These are phyloP conservation scores for Acanthamoeba triangularis DNA, from an alignment of 208 protist genomes.

Conservation along the genomic window DNA sequence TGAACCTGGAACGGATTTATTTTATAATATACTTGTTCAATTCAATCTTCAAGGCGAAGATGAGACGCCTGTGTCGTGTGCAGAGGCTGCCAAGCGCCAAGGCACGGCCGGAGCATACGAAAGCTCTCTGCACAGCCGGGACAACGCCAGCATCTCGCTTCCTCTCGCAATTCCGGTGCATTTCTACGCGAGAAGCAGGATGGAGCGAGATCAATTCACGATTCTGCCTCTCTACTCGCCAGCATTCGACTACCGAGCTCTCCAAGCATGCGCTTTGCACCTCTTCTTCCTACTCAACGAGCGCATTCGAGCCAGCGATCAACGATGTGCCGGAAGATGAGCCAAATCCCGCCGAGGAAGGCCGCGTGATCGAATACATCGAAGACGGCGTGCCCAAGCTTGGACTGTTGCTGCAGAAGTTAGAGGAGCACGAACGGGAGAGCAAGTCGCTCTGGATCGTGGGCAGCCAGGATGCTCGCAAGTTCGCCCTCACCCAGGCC, in stretches of 20 bases:
- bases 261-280: background rate
- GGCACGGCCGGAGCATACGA: background rate
- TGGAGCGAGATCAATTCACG: background rate
- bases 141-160: background rate
- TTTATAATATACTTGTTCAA: background rate
- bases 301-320: background rate
- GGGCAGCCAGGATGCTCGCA: constrained; percentile 40
- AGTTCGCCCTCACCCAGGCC: constrained; percentile 59
- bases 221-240: background rate
- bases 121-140: background rate
- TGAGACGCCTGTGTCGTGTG: background rate
- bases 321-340: background rate
- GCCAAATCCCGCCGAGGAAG: background rate
- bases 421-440: constrained; percentile 36
- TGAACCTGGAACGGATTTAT: background rate
- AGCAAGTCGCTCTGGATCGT: constrained; percentile 4
- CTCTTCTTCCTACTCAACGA: background rate
- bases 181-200: background rate
- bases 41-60: background rate
- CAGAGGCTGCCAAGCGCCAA: background rate
- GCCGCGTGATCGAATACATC: constrained; percentile 6
- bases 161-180: background rate
- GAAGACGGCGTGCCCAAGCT: constrained; percentile 53
- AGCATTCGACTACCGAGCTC: background rate
- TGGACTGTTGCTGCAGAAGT: constrained; percentile 19